Conservation (phyloP, 768 basidiomycete genomes). For the Roridomyces roridus region DNA sequence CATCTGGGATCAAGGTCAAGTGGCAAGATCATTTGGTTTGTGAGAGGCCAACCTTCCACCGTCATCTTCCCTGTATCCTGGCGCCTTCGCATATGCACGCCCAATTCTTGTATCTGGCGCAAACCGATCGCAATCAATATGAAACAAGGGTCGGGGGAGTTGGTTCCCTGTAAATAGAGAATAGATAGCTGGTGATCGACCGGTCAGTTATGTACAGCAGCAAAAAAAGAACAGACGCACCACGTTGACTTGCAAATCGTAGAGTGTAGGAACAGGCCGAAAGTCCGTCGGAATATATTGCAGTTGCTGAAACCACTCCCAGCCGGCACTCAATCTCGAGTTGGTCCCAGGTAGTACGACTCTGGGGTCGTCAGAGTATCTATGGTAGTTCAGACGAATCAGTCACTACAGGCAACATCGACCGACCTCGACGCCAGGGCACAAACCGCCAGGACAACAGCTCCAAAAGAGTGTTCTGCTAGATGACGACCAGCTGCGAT, state of each 20-base stretch:
- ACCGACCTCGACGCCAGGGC: constrained; percentile 36
- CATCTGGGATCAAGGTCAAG: too few species aligned
- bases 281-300: constrained; percentile 25
- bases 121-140: constrained; percentile 9
- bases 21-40: too few species aligned
- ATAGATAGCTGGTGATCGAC: constrained; percentile 8
- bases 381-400: constrained; percentile 30
- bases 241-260: constrained; percentile 11
- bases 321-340: constrained; percentile 34
- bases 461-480: constrained; percentile 44
- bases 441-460: constrained; percentile 56
- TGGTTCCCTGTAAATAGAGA: constrained; percentile 17
- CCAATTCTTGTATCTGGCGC: constrained; percentile 8
- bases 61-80: constrained; percentile 18
- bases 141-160: constrained; percentile 4
- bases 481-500: constrained; percentile 44
- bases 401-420: too few species aligned
- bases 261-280: not conserved
- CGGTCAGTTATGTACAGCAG: not conserved
- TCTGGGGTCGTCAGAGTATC: constrained; percentile 48
- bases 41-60: constrained; percentile 20
- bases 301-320: constrained; percentile 19
- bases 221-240: not conserved
- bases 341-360: constrained; percentile 32
- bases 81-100: constrained; percentile 21